A percentile compares a stretch with the other conserved stretches of the same genome.
phyloP scores from a whole-genome alignment of 129 eudicot genomes.

The Tanacetum coccineum region DNA sequence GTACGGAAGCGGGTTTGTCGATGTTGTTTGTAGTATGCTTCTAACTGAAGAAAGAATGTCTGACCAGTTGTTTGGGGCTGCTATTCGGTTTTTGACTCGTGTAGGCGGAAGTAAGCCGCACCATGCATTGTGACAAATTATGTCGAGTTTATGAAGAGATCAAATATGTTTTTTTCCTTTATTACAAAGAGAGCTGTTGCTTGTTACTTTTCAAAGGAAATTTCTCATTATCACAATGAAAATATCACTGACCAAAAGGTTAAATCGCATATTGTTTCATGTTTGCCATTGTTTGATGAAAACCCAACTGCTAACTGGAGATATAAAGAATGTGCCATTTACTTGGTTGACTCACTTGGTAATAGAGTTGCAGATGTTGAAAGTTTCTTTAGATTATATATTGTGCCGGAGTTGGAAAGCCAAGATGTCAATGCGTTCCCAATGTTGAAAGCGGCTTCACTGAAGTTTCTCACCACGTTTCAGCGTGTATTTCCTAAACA shows the following conservation, averaged over 20 bases:
- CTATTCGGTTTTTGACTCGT: slow-evolving; percentile 70
- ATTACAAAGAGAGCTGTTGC: slow-evolving; percentile 92
- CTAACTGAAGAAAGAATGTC: slow-evolving; percentile 51
- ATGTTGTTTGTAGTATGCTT: slow-evolving; percentile 74
- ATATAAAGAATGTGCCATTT: slow-evolving; percentile 84
- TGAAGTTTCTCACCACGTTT: slow-evolving; percentile 80
- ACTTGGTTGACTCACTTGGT: slow-evolving; percentile 79
- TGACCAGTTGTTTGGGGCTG: slow-evolving; percentile 64
- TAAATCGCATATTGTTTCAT: slow-evolving; percentile 49
- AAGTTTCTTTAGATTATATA: slow-evolving; percentile 66
- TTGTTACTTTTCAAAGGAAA: slow-evolving; percentile 90
- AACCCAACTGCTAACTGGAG: slow-evolving; percentile 80
- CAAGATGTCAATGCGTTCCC: slow-evolving; percentile 77
- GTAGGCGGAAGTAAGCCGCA: slow-evolving; percentile 65
- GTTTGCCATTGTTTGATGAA: slow-evolving; percentile 60
- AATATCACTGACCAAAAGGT: slow-evolving; percentile 55
- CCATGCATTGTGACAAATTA: slow-evolving; percentile 66
- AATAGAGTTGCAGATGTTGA: slow-evolving; percentile 68
- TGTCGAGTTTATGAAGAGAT: slow-evolving; percentile 77
- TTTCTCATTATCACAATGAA: slow-evolving; percentile 65
- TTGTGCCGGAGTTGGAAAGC: slow-evolving; percentile 77
- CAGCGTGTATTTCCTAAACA: slow-evolving; percentile 64
- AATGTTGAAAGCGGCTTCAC: slow-evolving; percentile 85
- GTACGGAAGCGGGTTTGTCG: slow-evolving; percentile 68
- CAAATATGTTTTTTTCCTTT: slow-evolving; percentile 81